Evolutionary conservation across 23 red algal genomes (phyloP).

Genomic region (Gracilaria caudata): DNA sequence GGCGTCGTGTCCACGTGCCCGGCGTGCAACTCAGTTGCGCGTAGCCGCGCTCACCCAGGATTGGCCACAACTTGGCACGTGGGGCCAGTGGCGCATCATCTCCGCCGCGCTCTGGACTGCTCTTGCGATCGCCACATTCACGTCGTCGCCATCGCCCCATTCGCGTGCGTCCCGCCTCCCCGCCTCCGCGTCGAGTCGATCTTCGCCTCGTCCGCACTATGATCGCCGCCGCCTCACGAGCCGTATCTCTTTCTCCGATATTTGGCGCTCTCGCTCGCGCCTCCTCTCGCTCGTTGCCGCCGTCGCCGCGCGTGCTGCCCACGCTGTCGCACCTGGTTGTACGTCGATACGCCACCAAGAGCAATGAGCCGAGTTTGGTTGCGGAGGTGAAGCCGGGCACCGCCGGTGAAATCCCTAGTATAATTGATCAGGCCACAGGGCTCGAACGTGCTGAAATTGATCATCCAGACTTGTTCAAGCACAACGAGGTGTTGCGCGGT

Average conservation of each 20-base stretch:
- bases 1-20: not conserved
- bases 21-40: not conserved
- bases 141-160: not conserved
- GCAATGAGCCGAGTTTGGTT: conserved; percentile 21
- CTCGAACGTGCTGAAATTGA: conserved; percentile 88
- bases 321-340: not conserved
- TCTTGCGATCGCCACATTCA: not conserved
- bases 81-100: not conserved
- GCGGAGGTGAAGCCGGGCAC: conserved; percentile 59
- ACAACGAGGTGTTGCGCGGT: conserved; percentile 91
- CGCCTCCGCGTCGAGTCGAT: not conserved
- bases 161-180: not conserved
- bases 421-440: conserved; percentile 88
- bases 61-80: not conserved
- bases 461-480: conserved; percentile 85
- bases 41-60: not conserved
- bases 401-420: conserved; percentile 73
- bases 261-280: not conserved
- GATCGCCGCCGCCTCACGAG: not conserved
- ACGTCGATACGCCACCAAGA: conserved; percentile 28
- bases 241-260: not conserved
- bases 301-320: not conserved
- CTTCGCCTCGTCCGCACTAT: not conserved
- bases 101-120: not conserved
- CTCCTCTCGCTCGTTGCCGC: not conserved